phyloP scores from a whole-genome alignment of 179 eudicot species.

The Amaranthus tricolor region DNA sequence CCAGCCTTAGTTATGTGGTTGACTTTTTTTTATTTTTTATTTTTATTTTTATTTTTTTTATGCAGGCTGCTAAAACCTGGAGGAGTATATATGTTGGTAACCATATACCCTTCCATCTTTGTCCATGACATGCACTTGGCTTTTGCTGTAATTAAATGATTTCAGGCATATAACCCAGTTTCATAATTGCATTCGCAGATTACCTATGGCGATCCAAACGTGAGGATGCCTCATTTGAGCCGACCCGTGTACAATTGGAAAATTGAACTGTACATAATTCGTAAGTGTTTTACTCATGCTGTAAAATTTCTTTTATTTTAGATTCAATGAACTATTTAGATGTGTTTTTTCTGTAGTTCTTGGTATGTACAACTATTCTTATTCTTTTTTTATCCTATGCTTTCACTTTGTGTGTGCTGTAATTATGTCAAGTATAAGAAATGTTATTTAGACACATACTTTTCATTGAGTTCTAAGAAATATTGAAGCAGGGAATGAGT shows the following conservation, averaged over 20 bases:
- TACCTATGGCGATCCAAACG: constrained; percentile 88
- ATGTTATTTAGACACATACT: neutral
- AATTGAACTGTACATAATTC: constrained; percentile 38
- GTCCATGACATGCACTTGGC: constrained; percentile 3
- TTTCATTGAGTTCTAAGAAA: neutral
- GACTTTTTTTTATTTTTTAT: neutral
- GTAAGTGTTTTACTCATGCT: constrained; percentile 40
- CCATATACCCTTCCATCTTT: constrained; percentile 17
- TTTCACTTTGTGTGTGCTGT: neutral
- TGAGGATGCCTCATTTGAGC: constrained; percentile 63
- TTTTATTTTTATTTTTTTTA: constrained; percentile 21
- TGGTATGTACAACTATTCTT: neutral
- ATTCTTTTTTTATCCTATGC: neutral
- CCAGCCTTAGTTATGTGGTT: neutral
- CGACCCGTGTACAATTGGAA: constrained; percentile 57
- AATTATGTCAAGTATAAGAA: neutral
- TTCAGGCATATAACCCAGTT: neutral
- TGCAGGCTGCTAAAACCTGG: constrained; percentile 92
- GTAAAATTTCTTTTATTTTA: neutral
- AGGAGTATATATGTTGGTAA: constrained; percentile 90
- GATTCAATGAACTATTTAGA: neutral
- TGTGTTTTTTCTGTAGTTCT: neutral
- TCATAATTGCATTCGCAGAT: constrained; percentile 44
- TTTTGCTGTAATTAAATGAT: neutral
- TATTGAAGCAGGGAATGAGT: neutral